Evolutionary conservation across 352 stramenopile species (phyloP), one percentile per base, ranked within the genome.

Genomic region (Phytopythium boreale): DNA sequence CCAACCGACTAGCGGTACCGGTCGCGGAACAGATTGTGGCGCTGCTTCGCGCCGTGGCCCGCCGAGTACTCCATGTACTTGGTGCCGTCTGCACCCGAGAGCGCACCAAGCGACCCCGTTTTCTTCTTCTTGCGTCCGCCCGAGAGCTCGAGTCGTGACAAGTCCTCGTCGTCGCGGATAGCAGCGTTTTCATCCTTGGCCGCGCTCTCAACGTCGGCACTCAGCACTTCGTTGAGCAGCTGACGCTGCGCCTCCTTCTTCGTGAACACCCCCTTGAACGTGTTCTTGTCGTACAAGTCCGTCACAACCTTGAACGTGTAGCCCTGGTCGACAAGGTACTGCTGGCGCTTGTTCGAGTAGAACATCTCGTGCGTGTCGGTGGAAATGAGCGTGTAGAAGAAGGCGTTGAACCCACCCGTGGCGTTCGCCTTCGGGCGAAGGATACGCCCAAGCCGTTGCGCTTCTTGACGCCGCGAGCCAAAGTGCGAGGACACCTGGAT

Each of bases 291-390:
- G 56, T 91, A 97, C 9, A 98, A 80, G 56, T 98, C 97, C 29
- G 93, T 98, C 41, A 99, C 95, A 63, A 99, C 98, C 82, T 99
- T 99, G 80, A 99, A 99, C 24, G 97, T 99, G 77, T 99, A 99
- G 56, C 98, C 98, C 74, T 99, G 98, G 77, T 99, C 97, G 62
- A 99, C 97, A 22, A 99, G 87, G 76, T 99, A 99, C 75, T 99
- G 96, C 75, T 99, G 97, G 4, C 98, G 86, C 74, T 99, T 99
- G 60, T 98, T 97, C 43, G 90, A 98, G 81, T 99, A 99, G 69
- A 98, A 99, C 97, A 99, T 99, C 69, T 99, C 98, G 69, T 98
- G 90, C 52, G 98, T 99, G 76, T 99, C 97, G 11, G 95, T 98
- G 58, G 96, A 99, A 52, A 99, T 98, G 27, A 99, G 84, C 36